Conservation (phyloP, 495 filamentous ascomycete genomes). For the Copromyces sp. region DNA sequence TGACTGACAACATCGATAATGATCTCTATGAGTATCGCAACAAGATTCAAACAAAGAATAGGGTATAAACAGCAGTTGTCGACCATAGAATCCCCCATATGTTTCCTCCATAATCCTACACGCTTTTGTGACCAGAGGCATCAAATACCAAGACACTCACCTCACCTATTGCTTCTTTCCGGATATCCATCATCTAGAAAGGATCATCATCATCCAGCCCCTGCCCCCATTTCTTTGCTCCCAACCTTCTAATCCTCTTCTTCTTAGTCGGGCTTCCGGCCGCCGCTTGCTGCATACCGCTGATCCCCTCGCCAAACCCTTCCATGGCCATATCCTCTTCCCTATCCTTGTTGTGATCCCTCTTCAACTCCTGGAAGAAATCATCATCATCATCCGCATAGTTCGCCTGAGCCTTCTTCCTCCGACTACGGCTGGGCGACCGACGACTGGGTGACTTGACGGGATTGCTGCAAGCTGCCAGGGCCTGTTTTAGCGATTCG, state of each 20-base stretch:
- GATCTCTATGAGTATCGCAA: neutral
- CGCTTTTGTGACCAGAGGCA: neutral
- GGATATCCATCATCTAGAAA: neutral
- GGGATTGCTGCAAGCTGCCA: slow-evolving; percentile 9
- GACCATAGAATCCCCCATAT: neutral
- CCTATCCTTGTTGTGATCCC: neutral
- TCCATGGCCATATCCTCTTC: neutral
- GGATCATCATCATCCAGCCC: neutral
- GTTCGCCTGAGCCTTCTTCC: neutral
- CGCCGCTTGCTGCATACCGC: neutral
- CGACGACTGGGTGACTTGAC: neutral
- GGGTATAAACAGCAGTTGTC: neutral
- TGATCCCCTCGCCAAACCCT: neutral
- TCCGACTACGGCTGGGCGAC: neutral
- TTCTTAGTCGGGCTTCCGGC: neutral
- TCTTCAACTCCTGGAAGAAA: neutral
- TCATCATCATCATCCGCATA: neutral
- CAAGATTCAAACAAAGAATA: neutral
- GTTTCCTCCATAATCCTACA: neutral
- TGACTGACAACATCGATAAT: neutral
- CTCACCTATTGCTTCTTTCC: too few relatives aligned
- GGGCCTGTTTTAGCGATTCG: slow-evolving; percentile 38
- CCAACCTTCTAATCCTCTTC: neutral
- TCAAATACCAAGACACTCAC: too few relatives aligned
- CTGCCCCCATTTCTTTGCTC: neutral